These are phyloP conservation scores for Paecilomyces sp. DNA, from an alignment of 2,329 filamentous ascomycete species.

Conservation along the genomic window DNA sequence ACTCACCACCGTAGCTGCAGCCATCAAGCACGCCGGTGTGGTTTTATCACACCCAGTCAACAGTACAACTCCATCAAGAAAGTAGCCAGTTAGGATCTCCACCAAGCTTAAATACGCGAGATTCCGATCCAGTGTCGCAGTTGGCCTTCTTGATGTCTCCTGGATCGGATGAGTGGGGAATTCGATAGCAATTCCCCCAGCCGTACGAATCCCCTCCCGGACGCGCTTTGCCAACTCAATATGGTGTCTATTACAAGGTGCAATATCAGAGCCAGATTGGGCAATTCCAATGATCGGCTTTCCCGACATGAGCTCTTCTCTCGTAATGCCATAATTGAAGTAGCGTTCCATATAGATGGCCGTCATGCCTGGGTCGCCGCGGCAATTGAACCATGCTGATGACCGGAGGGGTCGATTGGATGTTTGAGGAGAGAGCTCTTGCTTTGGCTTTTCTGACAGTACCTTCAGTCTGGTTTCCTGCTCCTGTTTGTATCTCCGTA, in stretches of 20 bases:
- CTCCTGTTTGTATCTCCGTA: slow-evolving; percentile 30
- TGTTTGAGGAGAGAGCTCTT: no score
- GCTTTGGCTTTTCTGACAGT: slow-evolving; percentile 5
- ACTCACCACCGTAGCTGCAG: slow-evolving; percentile 42
- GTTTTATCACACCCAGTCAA: slow-evolving; percentile 49
- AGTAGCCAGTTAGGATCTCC: slow-evolving; percentile 44
- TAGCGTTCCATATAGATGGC: slow-evolving; percentile 45
- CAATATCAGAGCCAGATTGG: slow-evolving; percentile 45
- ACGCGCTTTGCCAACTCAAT: slow-evolving; percentile 44
- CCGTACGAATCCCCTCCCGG: slow-evolving; percentile 43
- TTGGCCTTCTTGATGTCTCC: slow-evolving; percentile 42
- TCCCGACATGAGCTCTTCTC: slow-evolving; percentile 42
- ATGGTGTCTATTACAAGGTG: slow-evolving; percentile 46
- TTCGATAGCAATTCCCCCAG: slow-evolving; percentile 45
- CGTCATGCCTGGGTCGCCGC: slow-evolving; percentile 36
- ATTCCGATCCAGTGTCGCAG: slow-evolving; percentile 45
- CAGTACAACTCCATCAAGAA: slow-evolving; percentile 46
- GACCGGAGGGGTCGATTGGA: slow-evolving; percentile 27
- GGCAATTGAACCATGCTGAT: slow-evolving; percentile 39
- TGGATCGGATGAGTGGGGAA: slow-evolving; percentile 49
- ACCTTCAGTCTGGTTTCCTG: slow-evolving; percentile 22
- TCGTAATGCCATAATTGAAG: slow-evolving; percentile 44
- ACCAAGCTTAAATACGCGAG: slow-evolving; percentile 43
- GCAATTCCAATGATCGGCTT: slow-evolving; percentile 48
- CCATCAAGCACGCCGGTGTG: slow-evolving; percentile 46